Base-by-base conservation (phyloP, 305 asterid genomes). In the Ilex paraguariensis region DNA sequence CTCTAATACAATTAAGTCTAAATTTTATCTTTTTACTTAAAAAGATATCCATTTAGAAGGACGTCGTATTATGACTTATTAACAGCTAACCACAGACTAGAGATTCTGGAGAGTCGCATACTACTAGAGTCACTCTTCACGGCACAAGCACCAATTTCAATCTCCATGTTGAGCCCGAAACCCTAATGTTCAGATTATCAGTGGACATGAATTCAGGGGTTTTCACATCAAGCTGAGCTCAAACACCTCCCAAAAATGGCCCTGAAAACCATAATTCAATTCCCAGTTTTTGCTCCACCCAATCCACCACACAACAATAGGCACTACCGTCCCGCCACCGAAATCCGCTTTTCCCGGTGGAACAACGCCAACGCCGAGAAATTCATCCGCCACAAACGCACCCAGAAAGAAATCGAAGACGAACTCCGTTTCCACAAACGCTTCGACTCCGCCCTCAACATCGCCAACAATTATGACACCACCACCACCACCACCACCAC, bases 281-380 rank as follows among this genome's bases (percentile, higher is more conserved):
- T 82, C 64, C 90, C 96, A 17, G 31, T 84, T n/a, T 81, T 87
- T 52, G 76, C 90, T 45, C 96, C 95, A 53, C 83, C 84, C 54
- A 70, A 73, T 54, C 82, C 72, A 75, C 78, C 73, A 81, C 73
- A 16, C 70, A 60, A 6, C 28, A 21, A 21, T 21, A 21, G 28
- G 28, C 74, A 74, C 74, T 79, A 68, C 87, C 82, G 83, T 14
- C 65, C 75, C 17, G 65, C 84, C 64, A 79, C 95, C 55, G 88
- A 83, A 65, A 65, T 90, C 76, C 94, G 94, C 70, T 85, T 90
- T 82, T 80, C 98, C 10, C 86, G 98, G 54, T 92, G 98, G 98
- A 90, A 92, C 95, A 92, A 92, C 81, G 94, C 96, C 73, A 89
- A 85, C 79, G 96, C 98, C 61, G 84, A 82, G 54, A 85, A 89